Base-by-base conservation (phyloP, 257 asterid species). In the Fraxinus pennsylvanica region DNA sequence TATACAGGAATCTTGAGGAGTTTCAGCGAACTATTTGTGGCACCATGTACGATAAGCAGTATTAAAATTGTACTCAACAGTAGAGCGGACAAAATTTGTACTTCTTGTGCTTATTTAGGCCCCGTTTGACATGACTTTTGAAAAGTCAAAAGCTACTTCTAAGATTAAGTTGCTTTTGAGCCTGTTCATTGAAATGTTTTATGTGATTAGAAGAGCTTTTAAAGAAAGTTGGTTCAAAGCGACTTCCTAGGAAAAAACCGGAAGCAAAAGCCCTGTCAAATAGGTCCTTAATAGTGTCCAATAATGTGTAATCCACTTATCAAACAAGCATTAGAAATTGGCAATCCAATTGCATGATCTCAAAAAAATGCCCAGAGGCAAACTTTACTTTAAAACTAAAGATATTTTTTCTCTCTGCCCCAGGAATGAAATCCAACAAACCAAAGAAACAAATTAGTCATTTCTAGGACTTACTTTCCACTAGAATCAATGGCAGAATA, bases 401-500 rank as follows among this genome's bases (percentile, higher is more conserved):
- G 33, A 63, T 57, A 80, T 77, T 41, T 57, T 71, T 52, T 22
- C 22, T 65, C 65, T 71, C 47, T 33, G 70, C 70, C 52, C 50
- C 63, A 4, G 45, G 79, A 86, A 79, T 39, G 80, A 38, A 50
- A 79, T 36, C 39, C 69, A 76, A 79, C 38, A 83, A 68, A 43
- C 81, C 79, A 72, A 80, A 43, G 17, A 43, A 43, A 43, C 52
- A 43, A 43, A 43, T 2, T 43, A 43, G 12, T 43, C 52, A 43
- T 43, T 12, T 3, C 17, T 43, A 43, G 52, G 77, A 67, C 54
- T 79, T 76, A 80, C 82, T 81, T 76, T 82, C 74, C 68, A 82
- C 74, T 21, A 33, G 83, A 82, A 82, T 84, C 78, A 67, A 77
- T 50, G 74, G 76, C 85, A 72, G 79, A 79, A 71, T 41, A 47